Percentiles rank a stretch among this genome's conserved stretches.
Evolutionary conservation across 1,139 yeast species (phyloP).

Genomic region (Yamadazyma triangularis): DNA sequence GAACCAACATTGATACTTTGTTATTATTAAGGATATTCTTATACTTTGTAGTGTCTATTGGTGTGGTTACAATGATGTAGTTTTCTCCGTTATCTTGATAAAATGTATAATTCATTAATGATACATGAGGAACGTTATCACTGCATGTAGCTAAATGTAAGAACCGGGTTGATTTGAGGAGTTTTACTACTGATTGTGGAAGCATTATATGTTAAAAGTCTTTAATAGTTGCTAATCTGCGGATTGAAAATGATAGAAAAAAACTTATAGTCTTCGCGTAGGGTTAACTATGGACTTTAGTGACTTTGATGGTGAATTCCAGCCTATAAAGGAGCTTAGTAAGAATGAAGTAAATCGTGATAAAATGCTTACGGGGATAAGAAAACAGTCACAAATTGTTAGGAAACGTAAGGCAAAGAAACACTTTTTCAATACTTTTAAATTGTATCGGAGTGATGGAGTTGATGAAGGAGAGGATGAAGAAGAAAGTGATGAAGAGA

Average conservation of each 20-base stretch:
- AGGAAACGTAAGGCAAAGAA: background rate
- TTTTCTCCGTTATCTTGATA: slow-evolving; percentile 35
- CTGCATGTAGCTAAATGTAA: slow-evolving; percentile 79
- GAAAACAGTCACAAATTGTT: background rate
- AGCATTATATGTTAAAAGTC: slow-evolving; percentile 30
- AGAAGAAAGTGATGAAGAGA: background rate
- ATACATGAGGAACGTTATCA: slow-evolving; percentile 70
- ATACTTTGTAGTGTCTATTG: slow-evolving; percentile 65
- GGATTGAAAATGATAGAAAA: no score
- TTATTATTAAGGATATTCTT: slow-evolving; percentile 64
- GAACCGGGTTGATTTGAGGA: slow-evolving; percentile 57
- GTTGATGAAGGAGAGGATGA: slow-evolving; percentile 2
- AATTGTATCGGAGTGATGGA: background rate
- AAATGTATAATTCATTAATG: slow-evolving; percentile 84
- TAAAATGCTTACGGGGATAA: slow-evolving; percentile 4
- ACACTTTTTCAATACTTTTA: background rate
- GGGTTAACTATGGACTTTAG: background rate
- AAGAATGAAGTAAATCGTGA: slow-evolving; percentile 5
- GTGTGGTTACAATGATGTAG: slow-evolving; percentile 66
- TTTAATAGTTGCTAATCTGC: no score
- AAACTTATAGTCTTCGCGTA: no score
- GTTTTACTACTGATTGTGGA: slow-evolving; percentile 52
- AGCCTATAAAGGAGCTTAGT: slow-evolving; percentile 5
- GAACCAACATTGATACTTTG: slow-evolving; percentile 72
- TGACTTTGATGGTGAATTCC: slow-evolving; percentile 7